Conservation (phyloP, 306 rosid species). For the Neltuma alba region DNA sequence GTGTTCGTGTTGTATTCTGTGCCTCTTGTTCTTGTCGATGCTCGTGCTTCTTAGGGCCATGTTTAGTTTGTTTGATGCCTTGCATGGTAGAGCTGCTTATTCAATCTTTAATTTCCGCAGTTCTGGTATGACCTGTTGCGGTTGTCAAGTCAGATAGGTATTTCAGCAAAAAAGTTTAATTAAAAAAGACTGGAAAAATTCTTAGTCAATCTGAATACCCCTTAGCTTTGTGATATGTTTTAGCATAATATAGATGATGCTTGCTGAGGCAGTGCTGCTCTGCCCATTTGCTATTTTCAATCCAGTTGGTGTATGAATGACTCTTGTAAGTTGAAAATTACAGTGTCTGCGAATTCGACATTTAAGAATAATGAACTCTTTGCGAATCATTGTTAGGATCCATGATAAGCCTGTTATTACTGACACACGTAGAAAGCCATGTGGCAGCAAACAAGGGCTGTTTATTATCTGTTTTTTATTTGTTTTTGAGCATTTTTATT, state of each 20-base stretch:
- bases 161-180: neutral
- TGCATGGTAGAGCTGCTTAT: constrained; percentile 19
- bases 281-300: neutral
- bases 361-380: constrained; percentile 2
- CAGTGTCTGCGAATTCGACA: neutral
- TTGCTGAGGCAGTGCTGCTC: neutral
- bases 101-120: neutral
- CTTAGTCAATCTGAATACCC: neutral
- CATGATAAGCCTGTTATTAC: neutral
- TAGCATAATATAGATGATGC: constrained; percentile 15
- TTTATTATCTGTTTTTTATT: neutral
- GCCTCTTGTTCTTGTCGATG: neutral
- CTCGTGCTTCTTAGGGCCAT: neutral
- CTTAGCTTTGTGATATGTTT: constrained; percentile 14
- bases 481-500: neutral
- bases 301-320: constrained; percentile 26
- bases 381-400: neutral
- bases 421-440: neutral
- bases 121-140: constrained; percentile 9
- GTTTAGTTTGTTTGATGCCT: constrained; percentile 16
- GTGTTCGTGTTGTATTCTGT: neutral
- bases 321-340: constrained; percentile 9
- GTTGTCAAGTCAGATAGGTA: constrained; percentile 8
- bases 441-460: neutral
- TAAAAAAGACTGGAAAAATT: constrained; percentile 1